Evolutionary conservation across 2,329 filamentous ascomycete species (phyloP), one percentile per base, ranked within the genome.

Genomic region (Teratosphaeria destructans): DNA sequence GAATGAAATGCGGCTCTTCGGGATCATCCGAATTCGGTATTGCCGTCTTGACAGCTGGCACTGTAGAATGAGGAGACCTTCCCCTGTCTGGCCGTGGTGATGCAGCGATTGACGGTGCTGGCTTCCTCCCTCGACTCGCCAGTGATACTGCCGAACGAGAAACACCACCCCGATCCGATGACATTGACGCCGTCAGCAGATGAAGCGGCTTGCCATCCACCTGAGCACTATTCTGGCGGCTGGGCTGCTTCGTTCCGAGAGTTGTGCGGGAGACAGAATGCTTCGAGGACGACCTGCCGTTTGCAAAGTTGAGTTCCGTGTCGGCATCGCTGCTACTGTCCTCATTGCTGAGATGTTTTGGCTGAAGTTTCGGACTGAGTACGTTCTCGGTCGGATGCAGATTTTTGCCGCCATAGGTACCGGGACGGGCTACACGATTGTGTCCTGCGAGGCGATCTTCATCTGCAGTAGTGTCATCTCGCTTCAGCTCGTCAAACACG

Each of bases 351-450:
- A 29, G 63, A 53, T 68, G 63, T 32, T 67, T 67, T 3, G 70
- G 59, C 39, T 65, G 65, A 39, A 71, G 56, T 54, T 67, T 69
- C 26, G 82, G 73, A 60, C 91, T 90, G 14, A 97, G 81, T 1
- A 97, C 93, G 65, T 95, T 97, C 72, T 97, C 94, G 0, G 88
- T 87, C 65, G 91, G 87, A 72, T 96, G 92, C 35, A 95, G 76
- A 68, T 97, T 97, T 76, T 95, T 96, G 47, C 92, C 92, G 0
- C 77, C 77, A 64, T 79, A 75, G 23, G 78, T 80, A n/a, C 78
- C 78, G 19, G 78, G 78, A 54, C 77, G 71, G 19, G 77, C 75
- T 5, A 84, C 68, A 37, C 90, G 84, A 71, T 97, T 97, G 75
- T 95, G 91, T 58, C 89, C 88, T 37, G 96, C 92, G 47, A 99